These are phyloP conservation scores for Hypoxylon rubiginosum DNA, from an alignment of 2,329 filamentous ascomycete species.

Conservation along the genomic window DNA sequence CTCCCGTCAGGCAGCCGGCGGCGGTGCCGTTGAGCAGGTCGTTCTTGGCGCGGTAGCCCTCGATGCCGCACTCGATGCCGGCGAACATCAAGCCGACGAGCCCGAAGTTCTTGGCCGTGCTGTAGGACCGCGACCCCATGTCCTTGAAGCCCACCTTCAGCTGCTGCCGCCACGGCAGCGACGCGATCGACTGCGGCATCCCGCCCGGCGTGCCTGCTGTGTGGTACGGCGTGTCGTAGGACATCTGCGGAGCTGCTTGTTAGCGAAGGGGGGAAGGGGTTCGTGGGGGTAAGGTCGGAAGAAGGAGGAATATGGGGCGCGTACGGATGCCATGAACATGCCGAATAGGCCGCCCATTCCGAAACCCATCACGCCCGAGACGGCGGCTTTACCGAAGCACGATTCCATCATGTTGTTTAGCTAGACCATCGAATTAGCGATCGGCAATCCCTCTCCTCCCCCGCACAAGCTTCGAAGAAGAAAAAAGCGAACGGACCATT, in stretches of 20 bases:
- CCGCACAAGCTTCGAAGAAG: background rate
- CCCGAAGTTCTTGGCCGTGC: slow-evolving; percentile 93
- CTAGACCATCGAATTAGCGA: slow-evolving; percentile 58
- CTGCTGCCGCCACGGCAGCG: slow-evolving; percentile 87
- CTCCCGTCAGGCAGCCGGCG: slow-evolving; percentile 92
- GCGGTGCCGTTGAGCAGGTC: slow-evolving; percentile 89
- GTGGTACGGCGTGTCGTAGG: slow-evolving; percentile 93
- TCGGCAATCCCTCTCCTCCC: slow-evolving; percentile 3
- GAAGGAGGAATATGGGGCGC: slow-evolving; percentile 2
- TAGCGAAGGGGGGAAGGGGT: background rate
- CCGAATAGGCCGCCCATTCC: slow-evolving; percentile 94
- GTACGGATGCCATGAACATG: slow-evolving; percentile 96
- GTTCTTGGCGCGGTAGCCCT: slow-evolving; percentile 93
- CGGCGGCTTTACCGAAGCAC: slow-evolving; percentile 87
- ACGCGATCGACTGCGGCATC: slow-evolving; percentile 59
- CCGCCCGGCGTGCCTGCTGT: slow-evolving; percentile 54
- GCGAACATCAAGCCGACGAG: slow-evolving; percentile 91
- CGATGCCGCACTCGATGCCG: slow-evolving; percentile 95
- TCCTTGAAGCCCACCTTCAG: slow-evolving; percentile 89
- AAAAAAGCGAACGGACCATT: slow-evolving; percentile 54
- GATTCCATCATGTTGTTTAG: slow-evolving; percentile 91
- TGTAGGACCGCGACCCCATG: slow-evolving; percentile 88
- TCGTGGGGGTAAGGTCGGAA: slow-evolving; percentile 9
- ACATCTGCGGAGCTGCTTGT: slow-evolving; percentile 74
- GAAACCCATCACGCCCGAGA: slow-evolving; percentile 94